Base-by-base conservation (phyloP, 495 filamentous ascomycete species). In the Filosporella fistucella region DNA sequence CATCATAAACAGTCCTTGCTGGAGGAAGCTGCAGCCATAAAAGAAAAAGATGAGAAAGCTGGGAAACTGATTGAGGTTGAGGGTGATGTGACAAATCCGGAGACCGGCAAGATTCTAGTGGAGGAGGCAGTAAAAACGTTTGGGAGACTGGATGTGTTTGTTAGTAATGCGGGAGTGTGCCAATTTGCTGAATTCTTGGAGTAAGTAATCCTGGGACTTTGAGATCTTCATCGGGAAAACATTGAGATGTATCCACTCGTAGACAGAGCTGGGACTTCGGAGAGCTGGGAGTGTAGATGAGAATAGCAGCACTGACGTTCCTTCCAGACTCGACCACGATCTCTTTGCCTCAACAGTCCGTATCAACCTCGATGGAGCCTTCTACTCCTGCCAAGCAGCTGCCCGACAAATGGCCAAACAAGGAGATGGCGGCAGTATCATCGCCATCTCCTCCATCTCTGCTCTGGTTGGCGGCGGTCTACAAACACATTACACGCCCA, bases 401-500 rank as follows among this genome's bases (percentile, higher is more conserved):
- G 88, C 86, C 0, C 75, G 77, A 0, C 86, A 89, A 61, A 93
- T 95, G 87, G 81, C 82, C 0, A 20, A 42, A 3, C 82, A 91
- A 49, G 68, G 63, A 8, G 66, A 69, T 2, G 86, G 88, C 23
- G 90, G 89, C 9, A 80, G 76, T 26, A 93, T 96, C 55, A 94
- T 96, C 54, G 89, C 77, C 0, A 76, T 95, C 14, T 85, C 77
- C 14, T 88, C 81, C n/a, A 91, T 95, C 55, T 84, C 77, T 7
- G 90, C 90, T 2, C 74, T 94, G 2, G 89, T 95, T 0, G 90
- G 90, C 24, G 89, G 89, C 16, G 85, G 78, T 0, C 68, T 69
- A 37, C 90, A 96, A 66, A 80, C 79, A 20, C 89, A 96, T 55
- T 96, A 95, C 64, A 95, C 89, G 17, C 90, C 89, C 2, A 95